Conservation (phyloP, 2,329 filamentous ascomycete species). For the Metarhizium brunneum region DNA sequence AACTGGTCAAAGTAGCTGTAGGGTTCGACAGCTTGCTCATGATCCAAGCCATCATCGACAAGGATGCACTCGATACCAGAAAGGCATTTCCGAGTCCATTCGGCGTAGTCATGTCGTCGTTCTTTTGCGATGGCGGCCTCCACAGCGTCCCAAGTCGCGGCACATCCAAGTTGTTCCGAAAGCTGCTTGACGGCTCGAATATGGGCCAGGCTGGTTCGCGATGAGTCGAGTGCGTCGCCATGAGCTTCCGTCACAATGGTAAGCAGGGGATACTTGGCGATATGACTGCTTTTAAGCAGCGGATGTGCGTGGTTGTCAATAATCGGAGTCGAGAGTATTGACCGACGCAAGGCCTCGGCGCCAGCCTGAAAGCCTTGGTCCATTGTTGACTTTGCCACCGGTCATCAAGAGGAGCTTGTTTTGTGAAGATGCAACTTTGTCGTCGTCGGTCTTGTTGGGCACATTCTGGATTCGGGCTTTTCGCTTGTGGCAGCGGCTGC, state of each 20-base stretch:
- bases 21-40: conserved; percentile 43
- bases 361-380: not conserved
- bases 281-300: conserved; percentile 43
- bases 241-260: conserved; percentile 65
- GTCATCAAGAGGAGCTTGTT: not conserved
- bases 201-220: conserved; percentile 55
- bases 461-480: no score
- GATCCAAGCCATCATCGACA: conserved; percentile 66
- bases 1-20: conserved; percentile 59
- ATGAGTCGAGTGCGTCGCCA: conserved; percentile 55
- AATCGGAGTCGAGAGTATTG: conserved; percentile 48
- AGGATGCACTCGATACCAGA: conserved; percentile 64
- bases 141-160: conserved; percentile 50
- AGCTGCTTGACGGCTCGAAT: conserved; percentile 63
- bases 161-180: conserved; percentile 52
- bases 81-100: conserved; percentile 55
- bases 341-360: conserved; percentile 18
- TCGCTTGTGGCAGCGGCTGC: no score
- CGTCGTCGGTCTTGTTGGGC: no score
- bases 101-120: conserved; percentile 37
- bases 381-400: not conserved
- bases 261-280: conserved; percentile 38
- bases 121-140: conserved; percentile 32
- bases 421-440: not conserved
- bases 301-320: conserved; percentile 69